Base-by-base conservation (phyloP, 1,284 basidiomycete species). In the Cryptococcus sp. region DNA sequence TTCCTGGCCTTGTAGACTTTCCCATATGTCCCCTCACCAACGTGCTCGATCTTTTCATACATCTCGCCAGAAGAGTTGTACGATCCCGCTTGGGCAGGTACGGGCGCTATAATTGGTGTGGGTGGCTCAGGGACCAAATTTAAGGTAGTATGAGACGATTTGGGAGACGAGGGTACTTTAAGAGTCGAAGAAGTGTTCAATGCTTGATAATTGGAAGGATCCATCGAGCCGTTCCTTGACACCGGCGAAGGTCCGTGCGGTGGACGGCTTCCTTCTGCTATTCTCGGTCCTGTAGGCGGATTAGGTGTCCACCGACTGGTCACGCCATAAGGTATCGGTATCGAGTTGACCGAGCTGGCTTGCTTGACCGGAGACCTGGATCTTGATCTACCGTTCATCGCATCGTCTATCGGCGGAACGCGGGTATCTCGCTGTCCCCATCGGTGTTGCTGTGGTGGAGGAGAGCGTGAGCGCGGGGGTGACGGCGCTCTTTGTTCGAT, bases 1-100 rank as follows among this genome's bases (percentile, higher is more conserved):
- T 93, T 93, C 52, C 86, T 85, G 1, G 96, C 96, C 78, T 99
- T 99, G 83, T 97, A 99, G 0, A 99, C 96, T 77, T 99, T 97
- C 17, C 96, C 96, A 74, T 99, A 99, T 1, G 96, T 99, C 2
- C 96, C 96, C 76, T 99, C 95, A 17, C 96, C 96, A 39, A 99
- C 96, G 73, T 98, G 94, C 52, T 86, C 89, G 40, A 99, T 83
- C 55, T 94, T 90, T 53, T 86, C 85, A 78, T 99, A 99, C 15
- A 94, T 71, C 60, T 51, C 27, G 50, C 50, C 27, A 17, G 20
- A 30, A 48, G 47, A 25, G 17, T 23, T 25, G 17, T 17, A 35
- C 30, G 47, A 17, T 2, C 47, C 25, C 19, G 47, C 7, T 48
- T 30, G 20, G 7, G 47, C 13, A 48, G 47, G 11, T 48, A 16